Percentiles rank a stretch among this genome's conserved stretches.
phyloP scores from a whole-genome alignment of 2,329 filamentous ascomycete genomes.

The Fusarium musae region DNA sequence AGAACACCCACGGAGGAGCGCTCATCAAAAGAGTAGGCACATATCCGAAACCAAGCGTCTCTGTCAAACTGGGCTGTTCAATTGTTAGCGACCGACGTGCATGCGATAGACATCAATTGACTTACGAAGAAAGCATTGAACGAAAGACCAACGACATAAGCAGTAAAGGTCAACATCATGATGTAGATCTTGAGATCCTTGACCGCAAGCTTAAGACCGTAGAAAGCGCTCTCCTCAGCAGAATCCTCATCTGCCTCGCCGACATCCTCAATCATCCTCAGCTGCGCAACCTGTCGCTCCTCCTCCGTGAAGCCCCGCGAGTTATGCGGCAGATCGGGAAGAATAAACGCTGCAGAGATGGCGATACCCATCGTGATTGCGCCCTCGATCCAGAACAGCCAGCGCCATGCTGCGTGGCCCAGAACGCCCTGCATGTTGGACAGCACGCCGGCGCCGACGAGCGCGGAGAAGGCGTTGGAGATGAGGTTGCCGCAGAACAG shows the following conservation, averaged over 20 bases:
- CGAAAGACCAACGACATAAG: conserved; percentile 68
- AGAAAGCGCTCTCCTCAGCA: conserved; percentile 60
- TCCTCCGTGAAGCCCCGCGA: conserved; percentile 68
- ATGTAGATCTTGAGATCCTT: conserved; percentile 72
- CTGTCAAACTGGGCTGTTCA: conserved; percentile 57
- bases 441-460: conserved; percentile 68
- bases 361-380: conserved; percentile 62
- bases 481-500: conserved; percentile 70
- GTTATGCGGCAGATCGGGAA: conserved; percentile 67
- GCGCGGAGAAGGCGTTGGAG: conserved; percentile 68
- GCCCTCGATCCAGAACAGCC: conserved; percentile 71
- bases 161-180: conserved; percentile 71
- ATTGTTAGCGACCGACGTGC: not conserved
- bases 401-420: conserved; percentile 68
- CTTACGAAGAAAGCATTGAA: conserved; percentile 67
- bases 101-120: not conserved
- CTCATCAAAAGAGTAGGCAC: conserved; percentile 66
- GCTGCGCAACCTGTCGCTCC: conserved; percentile 65
- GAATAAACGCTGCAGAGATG: conserved; percentile 58
- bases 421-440: conserved; percentile 66
- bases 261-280: conserved; percentile 67
- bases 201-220: conserved; percentile 67
- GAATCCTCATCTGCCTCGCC: conserved; percentile 66
- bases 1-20: conserved; percentile 68
- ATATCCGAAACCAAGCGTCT: conserved; percentile 63